Evolutionary conservation across 495 filamentous ascomycete species (phyloP), one percentile per base, ranked within the genome.

Genomic region (Penicillium roqueforti): DNA sequence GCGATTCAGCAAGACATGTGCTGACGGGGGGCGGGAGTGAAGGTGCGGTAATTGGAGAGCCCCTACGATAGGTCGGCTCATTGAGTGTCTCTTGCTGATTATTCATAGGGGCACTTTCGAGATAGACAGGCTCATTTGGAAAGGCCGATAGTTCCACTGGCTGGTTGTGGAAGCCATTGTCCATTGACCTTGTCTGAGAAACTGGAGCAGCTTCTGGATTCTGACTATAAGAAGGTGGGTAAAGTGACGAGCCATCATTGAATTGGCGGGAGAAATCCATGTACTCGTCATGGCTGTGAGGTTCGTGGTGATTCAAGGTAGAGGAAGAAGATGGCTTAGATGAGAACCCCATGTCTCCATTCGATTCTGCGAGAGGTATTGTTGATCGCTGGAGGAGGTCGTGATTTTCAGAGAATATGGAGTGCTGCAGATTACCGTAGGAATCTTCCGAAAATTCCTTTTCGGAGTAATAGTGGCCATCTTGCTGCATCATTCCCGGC

Each of bases 251-350:
- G 25, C 51, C 10, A 28, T 40, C 34, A 8, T 43, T 20, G 36
- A 39, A 22, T 10, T 20, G 26, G 18, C 36, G 5, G 13, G 31
- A 29, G 31, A 28, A 23, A 20, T 62, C 45, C 41, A 50, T 43
- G 41, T 32, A 44, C 18, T 23, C 26, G 20, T 29, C 25, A 14
- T 39, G 20, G n/a, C 29, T 34, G 3, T 57, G 39, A 14, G 53
- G 25, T 38, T 64, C 63, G 16, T 61, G 47, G 26, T 66, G 63
- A 37, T 67, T 67, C 50, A 67, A 43, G 18, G 63, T 67, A 2
- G 63, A 67, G 38, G 63, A 43, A 19, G 63, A 67, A 3, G 63
- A 67, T 49, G 58, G 61, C 10, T 57, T 53, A 41, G 63, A 63
- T 14, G 58, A 26, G 34, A 64, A 67, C 4, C 18, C 44, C 28